Conservation (phyloP, 805 yeast genomes). For the Pichia heedii region DNA sequence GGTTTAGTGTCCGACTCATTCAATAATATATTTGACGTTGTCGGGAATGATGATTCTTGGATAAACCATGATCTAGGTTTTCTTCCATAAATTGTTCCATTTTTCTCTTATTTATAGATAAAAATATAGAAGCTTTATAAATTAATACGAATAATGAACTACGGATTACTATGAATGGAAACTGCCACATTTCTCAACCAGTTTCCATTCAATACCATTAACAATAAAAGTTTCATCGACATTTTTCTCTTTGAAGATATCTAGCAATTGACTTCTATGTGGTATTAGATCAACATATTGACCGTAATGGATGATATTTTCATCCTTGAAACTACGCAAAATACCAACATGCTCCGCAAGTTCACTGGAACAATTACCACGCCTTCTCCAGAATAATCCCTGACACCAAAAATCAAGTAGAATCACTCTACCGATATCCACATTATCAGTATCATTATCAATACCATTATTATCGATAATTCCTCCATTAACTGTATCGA, state of each 20-base stretch:
- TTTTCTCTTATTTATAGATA: neutral
- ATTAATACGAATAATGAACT: too few species aligned
- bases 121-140: neutral
- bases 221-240: constrained; percentile 6
- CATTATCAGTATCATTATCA: constrained; percentile 17
- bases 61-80: constrained; percentile 42
- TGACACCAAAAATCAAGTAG: constrained; percentile 44
- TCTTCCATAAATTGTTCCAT: constrained; percentile 29
- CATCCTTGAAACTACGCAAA: constrained; percentile 8
- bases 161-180: too few species aligned
- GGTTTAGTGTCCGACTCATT: constrained; percentile 7
- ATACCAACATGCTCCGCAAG: constrained; percentile 17
- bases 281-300: constrained; percentile 12
- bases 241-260: neutral
- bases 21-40: constrained; percentile 10
- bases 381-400: constrained; percentile 31
- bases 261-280: neutral
- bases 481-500: constrained; percentile 10
- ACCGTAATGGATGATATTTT: constrained; percentile 9
- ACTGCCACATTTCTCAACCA: neutral
- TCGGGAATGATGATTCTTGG: constrained; percentile 37
- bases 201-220: constrained; percentile 12
- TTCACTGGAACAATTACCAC: neutral
- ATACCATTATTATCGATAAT: constrained; percentile 1
- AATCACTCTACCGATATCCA: constrained; percentile 33